phyloP scores from a whole-genome alignment of 2,329 filamentous ascomycete species.

The Pezicula neosporulosa region DNA sequence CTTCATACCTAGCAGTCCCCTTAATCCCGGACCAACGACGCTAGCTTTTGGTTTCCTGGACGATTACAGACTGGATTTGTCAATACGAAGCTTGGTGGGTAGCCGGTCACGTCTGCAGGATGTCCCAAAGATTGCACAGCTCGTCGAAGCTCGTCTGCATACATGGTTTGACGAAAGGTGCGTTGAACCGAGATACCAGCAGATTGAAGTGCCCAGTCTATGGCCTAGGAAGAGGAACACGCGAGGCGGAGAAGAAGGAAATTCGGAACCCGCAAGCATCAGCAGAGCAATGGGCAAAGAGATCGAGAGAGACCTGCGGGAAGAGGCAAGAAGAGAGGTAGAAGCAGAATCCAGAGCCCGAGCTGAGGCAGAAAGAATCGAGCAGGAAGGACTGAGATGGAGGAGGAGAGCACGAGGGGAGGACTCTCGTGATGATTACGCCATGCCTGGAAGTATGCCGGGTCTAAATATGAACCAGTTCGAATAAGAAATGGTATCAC shows the following conservation, averaged over 20 bases:
- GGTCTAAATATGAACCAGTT: neutral
- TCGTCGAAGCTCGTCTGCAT: slow-evolving; percentile 76
- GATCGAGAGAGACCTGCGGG: slow-evolving; percentile 44
- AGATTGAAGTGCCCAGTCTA: slow-evolving; percentile 76
- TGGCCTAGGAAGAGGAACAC: slow-evolving; percentile 87
- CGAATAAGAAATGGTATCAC: neutral
- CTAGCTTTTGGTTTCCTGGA: slow-evolving; percentile 93
- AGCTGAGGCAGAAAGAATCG: slow-evolving; percentile 25
- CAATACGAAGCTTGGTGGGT: slow-evolving; percentile 74
- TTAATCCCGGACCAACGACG: slow-evolving; percentile 73
- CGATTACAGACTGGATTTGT: slow-evolving; percentile 82
- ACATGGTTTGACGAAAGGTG: slow-evolving; percentile 86
- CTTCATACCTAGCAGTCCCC: slow-evolving; percentile 74
- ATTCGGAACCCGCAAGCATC: slow-evolving; percentile 35
- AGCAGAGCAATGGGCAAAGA: slow-evolving; percentile 53
- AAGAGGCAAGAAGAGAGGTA: slow-evolving; percentile 46
- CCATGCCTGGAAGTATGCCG: slow-evolving; percentile 33
- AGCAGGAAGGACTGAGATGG: slow-evolving; percentile 26
- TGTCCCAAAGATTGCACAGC: slow-evolving; percentile 82
- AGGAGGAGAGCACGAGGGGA: slow-evolving; percentile 29
- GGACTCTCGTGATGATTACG: slow-evolving; percentile 19
- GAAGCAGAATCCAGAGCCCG: slow-evolving; percentile 37
- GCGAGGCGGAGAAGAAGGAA: slow-evolving; percentile 63
- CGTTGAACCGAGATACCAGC: slow-evolving; percentile 82
- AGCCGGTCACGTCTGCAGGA: slow-evolving; percentile 78